Base-by-base conservation (phyloP, 345 rosid species). In the Eucalyptus sp. region DNA sequence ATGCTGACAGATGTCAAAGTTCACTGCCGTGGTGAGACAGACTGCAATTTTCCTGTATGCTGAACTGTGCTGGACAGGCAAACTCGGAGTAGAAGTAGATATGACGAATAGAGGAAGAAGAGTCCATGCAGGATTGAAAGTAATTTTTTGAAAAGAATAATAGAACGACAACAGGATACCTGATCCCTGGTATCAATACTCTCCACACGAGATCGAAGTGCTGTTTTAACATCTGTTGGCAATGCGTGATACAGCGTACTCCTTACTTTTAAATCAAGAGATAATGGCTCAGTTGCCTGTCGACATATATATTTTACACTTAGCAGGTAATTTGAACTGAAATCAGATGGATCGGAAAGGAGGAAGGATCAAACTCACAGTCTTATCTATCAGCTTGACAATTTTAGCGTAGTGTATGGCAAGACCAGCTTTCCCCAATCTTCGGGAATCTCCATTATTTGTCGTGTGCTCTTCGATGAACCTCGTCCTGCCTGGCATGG, bases 391-490 rank as follows among this genome's bases (percentile, higher is more conserved):
- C 93, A 94, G 99, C 90, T 91, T 86, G 88, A 97, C 91, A 48
- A 96, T 89, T 87, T 94, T 95, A 81, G 99, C 99, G 89, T 96
- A 96, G 87, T 97, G 98, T 91, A 96, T 90, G 20, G 98, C 97
- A 89, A 96, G 99, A 89, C 98, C 98, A 90, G 96, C 95, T 88
- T 92, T 90, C 88, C 99, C 99, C 91, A 97, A 89, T 91, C 92
- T 95, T 90, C 91, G 93, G 88, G 91, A 90, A 89, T 86, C 80
- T 86, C 91, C 56, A 86, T 52, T 56, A 89, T 48, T 58, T 80
- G 56, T 80, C 20, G 31, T 62, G 37, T 11, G 7, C 11, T 90
- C 93, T 87, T 90, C 86, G 25, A 13, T 15, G 56, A 86, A 91
- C 86, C 56, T 33, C 80, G 89, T 87, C 86, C 8, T 50, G 51